phyloP scores from a whole-genome alignment of 1,284 basidiomycete species.

The Papiliotrema nemorosa region DNA sequence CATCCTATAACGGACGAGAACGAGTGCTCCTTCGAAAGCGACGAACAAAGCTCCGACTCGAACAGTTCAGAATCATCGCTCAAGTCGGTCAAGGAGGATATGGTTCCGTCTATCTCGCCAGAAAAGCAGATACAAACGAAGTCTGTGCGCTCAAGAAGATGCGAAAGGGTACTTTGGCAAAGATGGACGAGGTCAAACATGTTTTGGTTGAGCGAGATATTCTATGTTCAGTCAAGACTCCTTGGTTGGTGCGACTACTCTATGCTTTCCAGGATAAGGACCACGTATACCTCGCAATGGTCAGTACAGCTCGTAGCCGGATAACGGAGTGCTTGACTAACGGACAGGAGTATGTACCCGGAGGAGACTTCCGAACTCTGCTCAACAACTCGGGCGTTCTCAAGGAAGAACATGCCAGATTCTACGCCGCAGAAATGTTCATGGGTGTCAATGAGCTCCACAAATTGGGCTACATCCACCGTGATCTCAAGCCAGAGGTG shows the following conservation, averaged over 20 bases:
- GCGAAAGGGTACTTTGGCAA: constrained; percentile 83
- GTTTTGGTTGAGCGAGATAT: constrained; percentile 96
- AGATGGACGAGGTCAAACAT: constrained; percentile 93
- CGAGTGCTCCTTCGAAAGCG: constrained; percentile 83
- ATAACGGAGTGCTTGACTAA: neutral
- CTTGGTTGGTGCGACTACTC: constrained; percentile 86
- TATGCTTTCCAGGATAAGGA: constrained; percentile 92
- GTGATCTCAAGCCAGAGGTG: constrained; percentile 95
- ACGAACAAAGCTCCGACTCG: constrained; percentile 77
- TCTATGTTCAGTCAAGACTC: constrained; percentile 88
- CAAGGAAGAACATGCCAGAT: constrained; percentile 89
- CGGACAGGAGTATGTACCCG: constrained; percentile 81
- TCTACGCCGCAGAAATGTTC: constrained; percentile 97
- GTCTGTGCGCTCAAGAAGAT: constrained; percentile 96
- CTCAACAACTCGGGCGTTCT: constrained; percentile 94
- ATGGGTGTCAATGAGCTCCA: constrained; percentile 84
- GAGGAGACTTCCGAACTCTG: constrained; percentile 90
- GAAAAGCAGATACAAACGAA: constrained; percentile 86
- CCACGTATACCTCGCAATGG: constrained; percentile 90
- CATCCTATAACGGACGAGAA: constrained; percentile 86
- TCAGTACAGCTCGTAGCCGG: constrained; percentile 19
- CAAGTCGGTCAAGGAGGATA: constrained; percentile 97
- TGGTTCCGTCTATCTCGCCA: constrained; percentile 88
- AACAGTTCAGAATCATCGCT: constrained; percentile 90
- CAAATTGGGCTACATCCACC: constrained; percentile 93